Base-by-base conservation (phyloP, 1,139 yeast species). In the Sugiyamaella pinicola region DNA sequence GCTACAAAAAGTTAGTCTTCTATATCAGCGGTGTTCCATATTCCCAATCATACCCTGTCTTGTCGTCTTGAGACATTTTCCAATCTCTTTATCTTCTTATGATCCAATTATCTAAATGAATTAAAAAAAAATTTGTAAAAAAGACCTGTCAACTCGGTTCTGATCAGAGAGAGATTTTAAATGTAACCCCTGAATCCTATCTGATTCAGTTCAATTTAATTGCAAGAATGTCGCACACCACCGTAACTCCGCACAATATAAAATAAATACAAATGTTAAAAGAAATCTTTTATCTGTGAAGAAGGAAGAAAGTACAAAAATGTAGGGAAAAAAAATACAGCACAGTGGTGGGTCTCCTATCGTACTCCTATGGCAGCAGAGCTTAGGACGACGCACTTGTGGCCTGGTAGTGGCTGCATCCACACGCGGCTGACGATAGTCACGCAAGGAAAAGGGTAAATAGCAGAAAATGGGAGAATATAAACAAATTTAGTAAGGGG, bases 401-500 rank as follows among this genome's bases (percentile, higher is more conserved):
- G 21, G 12, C 24, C 37, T 26, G 37, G 21, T n/a, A 13, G 37
- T 9, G n/a, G 24, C 46, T 28, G 24, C 46, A 41, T 8, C 41
- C 15, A 18, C 4, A 21, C 17, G 15, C 35, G 46, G 46, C 46
- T 41, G 26, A 9, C 28, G 28, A 6, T 12, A 13, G 48, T 45
- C 38, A 26, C 33, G 40, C 33, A 15, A 26, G 29, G 21, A 34
- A 34, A 34, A 41, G 40, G 48, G 41, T 45, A 34, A 34, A 45
- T 22, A 8, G 22, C 19, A 15, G 39, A 12, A 12, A 31, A 13
- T 19, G 28, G 26, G 29, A 22, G 47, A 3, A 41, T 13, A 26
- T 15, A 41, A 15, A 29, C 21, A 26, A 41, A 18, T 21, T 21
- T n/a, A n/a, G n/a, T n/a, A n/a, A n/a, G n/a, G n/a, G n/a, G n/a